Percentiles rank a stretch among this genome's conserved stretches.
These are phyloP conservation scores for Rickenella mellea DNA, from an alignment of 768 basidiomycete genomes.

Conservation along the genomic window DNA sequence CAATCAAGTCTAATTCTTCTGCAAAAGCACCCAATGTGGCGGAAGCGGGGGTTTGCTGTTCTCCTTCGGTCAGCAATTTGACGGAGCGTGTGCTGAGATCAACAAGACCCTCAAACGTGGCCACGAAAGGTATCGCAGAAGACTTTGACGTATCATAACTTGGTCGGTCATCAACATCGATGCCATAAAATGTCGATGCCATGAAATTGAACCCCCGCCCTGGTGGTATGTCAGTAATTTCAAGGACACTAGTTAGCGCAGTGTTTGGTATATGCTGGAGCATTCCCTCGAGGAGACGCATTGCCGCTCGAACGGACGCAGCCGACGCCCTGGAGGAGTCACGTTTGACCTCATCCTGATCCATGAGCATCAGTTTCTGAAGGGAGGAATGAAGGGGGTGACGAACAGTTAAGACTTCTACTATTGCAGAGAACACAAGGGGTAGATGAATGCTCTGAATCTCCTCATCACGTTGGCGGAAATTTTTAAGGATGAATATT, in stretches of 20 bases:
- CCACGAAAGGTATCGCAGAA: constrained; percentile 40
- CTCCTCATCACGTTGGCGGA: constrained; percentile 82
- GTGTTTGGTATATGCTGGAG: constrained; percentile 40
- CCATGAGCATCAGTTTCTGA: too few relatives aligned
- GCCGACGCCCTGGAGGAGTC: neutral
- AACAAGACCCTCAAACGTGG: constrained; percentile 46
- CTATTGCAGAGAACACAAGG: constrained; percentile 58
- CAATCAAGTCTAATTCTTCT: too few relatives aligned
- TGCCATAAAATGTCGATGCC: constrained; percentile 53
- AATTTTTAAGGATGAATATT: constrained; percentile 61
- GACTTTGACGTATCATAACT: constrained; percentile 14
- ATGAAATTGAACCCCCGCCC: constrained; percentile 37
- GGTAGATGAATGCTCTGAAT: constrained; percentile 74
- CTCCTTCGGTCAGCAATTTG: constrained; percentile 1
- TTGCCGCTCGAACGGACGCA: neutral
- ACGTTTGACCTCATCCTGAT: neutral
- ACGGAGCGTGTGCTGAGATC: constrained; percentile 39
- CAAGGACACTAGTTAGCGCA: constrained; percentile 42
- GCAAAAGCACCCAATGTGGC: too few relatives aligned
- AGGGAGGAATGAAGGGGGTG: neutral
- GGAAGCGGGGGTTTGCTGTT: too few relatives aligned
- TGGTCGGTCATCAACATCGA: constrained; percentile 18
- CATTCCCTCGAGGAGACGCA: constrained; percentile 46
- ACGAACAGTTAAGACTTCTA: constrained; percentile 56
- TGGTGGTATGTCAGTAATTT: constrained; percentile 28